Percentiles rank a stretch among this genome's conserved stretches.
These are phyloP conservation scores for Escallonia rubra DNA, from an alignment of 129 eudicot species.

Conservation along the genomic window DNA sequence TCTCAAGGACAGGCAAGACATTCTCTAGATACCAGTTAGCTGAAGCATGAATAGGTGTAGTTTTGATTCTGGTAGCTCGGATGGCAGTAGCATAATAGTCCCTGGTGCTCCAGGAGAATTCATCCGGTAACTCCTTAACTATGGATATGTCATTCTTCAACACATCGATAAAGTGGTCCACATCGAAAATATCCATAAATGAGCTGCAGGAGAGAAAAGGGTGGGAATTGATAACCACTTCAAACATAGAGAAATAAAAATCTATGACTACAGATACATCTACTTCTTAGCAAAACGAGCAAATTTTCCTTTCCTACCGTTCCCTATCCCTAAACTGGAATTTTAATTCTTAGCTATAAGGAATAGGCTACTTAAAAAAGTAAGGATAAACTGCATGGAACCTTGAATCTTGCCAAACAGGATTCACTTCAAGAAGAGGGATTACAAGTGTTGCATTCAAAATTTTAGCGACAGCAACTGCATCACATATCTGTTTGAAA, in stretches of 20 bases:
- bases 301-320: too few species aligned
- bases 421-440: conserved; percentile 90
- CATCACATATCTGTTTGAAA: conserved; percentile 81
- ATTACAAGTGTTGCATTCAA: conserved; percentile 92
- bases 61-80: conserved; percentile 78
- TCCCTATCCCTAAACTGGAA: too few species aligned
- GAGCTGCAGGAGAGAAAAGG: conserved; percentile 44
- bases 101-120: conserved; percentile 92
- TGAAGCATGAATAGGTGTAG: conserved; percentile 96
- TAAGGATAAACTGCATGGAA: conserved; percentile 10
- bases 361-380: too few species aligned
- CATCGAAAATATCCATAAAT: conserved; percentile 85
- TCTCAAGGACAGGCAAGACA: conserved; percentile 66
- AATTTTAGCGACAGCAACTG: conserved; percentile 91
- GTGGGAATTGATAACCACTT: not conserved
- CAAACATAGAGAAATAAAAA: conserved; percentile 3
- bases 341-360: too few species aligned
- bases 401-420: conserved; percentile 99
- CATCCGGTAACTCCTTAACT: conserved; percentile 74
- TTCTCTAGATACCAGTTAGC: conserved; percentile 83
- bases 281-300: not conserved
- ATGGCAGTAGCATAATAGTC: conserved; percentile 86
- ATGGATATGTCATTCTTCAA: conserved; percentile 71
- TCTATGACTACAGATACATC: too few species aligned
- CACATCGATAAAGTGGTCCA: conserved; percentile 77